Conservation (phyloP, 495 filamentous ascomycete species). For the Friedmanniomyces simplex region DNA sequence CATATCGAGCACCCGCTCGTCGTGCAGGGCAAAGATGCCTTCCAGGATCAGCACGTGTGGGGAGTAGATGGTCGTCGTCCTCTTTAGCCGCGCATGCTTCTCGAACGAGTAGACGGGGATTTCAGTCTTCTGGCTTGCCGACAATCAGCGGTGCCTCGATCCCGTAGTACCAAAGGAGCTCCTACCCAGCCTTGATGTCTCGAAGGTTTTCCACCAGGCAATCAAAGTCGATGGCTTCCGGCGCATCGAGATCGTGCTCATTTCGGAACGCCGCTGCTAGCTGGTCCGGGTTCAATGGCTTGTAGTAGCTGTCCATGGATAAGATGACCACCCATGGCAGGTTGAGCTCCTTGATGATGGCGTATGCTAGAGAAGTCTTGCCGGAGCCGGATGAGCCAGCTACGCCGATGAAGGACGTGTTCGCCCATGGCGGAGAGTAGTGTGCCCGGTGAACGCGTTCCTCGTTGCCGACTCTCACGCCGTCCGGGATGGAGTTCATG, state of each 20-base stretch:
- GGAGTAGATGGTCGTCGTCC: conserved; percentile 84
- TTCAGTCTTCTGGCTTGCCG: conserved; percentile 71
- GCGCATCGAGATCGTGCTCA: conserved; percentile 92
- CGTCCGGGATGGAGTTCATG: background rate
- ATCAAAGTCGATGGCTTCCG: conserved; percentile 92
- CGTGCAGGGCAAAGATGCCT: conserved; percentile 90
- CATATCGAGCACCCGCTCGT: conserved; percentile 72
- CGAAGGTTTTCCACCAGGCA: conserved; percentile 64
- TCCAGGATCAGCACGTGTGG: conserved; percentile 92
- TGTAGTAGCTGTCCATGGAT: conserved; percentile 98
- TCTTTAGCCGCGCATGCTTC: conserved; percentile 67
- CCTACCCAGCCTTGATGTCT: conserved; percentile 86
- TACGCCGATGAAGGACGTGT: conserved; percentile 89
- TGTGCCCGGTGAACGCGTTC: conserved; percentile 39
- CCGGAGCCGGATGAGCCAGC: conserved; percentile 94
- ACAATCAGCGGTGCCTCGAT: background rate
- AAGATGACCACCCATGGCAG: conserved; percentile 96
- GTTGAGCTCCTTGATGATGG: conserved; percentile 80
- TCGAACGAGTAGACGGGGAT: conserved; percentile 94
- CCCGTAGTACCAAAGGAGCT: background rate
- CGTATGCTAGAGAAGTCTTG: conserved; percentile 89
- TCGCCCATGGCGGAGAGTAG: conserved; percentile 89
- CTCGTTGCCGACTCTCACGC: conserved; percentile 1
- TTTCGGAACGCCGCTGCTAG: conserved; percentile 69
- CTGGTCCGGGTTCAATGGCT: conserved; percentile 62